Conservation (phyloP, 2,329 filamentous ascomycete species). For the Ceratocystis albifundus region DNA sequence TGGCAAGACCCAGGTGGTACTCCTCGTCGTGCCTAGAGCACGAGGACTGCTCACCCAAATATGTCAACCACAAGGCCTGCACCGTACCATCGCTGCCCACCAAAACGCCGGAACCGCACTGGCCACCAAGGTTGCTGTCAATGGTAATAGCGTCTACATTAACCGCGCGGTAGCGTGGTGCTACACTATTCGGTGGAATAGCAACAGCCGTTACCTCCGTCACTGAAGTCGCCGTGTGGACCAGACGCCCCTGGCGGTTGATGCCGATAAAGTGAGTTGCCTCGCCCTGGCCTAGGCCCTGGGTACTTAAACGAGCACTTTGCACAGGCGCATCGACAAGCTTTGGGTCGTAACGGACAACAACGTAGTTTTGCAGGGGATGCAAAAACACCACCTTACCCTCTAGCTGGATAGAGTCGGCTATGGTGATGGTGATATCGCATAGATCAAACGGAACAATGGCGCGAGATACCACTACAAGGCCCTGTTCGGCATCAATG, state of each 20-base stretch:
- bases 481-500: constrained; percentile 90
- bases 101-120: constrained; percentile 89
- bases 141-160: constrained; percentile 96
- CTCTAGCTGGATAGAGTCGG: constrained; percentile 88
- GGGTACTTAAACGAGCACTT: constrained; percentile 70
- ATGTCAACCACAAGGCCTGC: constrained; percentile 91
- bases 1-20: constrained; percentile 87
- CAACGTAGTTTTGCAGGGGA: constrained; percentile 89
- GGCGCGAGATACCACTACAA: constrained; percentile 87
- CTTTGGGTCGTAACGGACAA: constrained; percentile 86
- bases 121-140: constrained; percentile 78
- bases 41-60: constrained; percentile 76
- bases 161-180: constrained; percentile 84
- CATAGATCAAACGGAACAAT: constrained; percentile 94
- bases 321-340: constrained; percentile 90
- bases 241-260: constrained; percentile 87
- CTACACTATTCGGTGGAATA: constrained; percentile 84
- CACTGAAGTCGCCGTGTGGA: constrained; percentile 85
- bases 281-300: constrained; percentile 81
- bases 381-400: constrained; percentile 94
- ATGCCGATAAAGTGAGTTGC: constrained; percentile 97
- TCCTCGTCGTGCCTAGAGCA: constrained; percentile 81
- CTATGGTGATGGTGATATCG: constrained; percentile 91
- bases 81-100: constrained; percentile 83
- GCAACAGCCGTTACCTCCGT: constrained; percentile 96